phyloP scores from a whole-genome alignment of 75 land plant species.

The Sequoia sempervirens region DNA sequence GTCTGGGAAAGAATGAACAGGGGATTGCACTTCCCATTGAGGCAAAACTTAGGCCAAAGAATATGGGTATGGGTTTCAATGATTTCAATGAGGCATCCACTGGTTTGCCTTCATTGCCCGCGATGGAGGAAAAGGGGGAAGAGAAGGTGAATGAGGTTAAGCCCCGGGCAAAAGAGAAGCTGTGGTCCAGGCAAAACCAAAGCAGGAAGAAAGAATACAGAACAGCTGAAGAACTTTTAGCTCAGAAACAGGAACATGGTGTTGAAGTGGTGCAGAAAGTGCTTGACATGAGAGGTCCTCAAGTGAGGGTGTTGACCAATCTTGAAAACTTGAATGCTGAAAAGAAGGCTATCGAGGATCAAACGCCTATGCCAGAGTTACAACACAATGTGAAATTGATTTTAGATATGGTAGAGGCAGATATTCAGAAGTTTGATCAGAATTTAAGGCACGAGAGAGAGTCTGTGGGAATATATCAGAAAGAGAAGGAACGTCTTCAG shows the following conservation, averaged over 20 bases:
- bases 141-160: conserved; percentile 19
- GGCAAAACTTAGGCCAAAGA: conserved; percentile 80
- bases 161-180: conserved; percentile 50
- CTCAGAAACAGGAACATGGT: conserved; percentile 64
- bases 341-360: conserved; percentile 58
- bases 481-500: conserved; percentile 52
- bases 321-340: conserved; percentile 90
- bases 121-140: conserved; percentile 41
- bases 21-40: conserved; percentile 87
- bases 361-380: conserved; percentile 88
- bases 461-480: conserved; percentile 35
- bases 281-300: conserved; percentile 94
- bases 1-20: conserved; percentile 86
- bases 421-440: conserved; percentile 46
- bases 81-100: conserved; percentile 65
- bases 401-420: conserved; percentile 80
- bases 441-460: conserved; percentile 53
- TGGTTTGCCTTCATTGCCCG: conserved; percentile 35
- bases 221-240: conserved; percentile 79
- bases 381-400: conserved; percentile 88
- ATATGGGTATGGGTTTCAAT: conserved; percentile 96
- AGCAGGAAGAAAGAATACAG: conserved; percentile 49
- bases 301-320: conserved; percentile 73
- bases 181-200: conserved; percentile 57
- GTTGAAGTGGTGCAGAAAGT: conserved; percentile 72